phyloP scores from a whole-genome alignment of 108 stramenopile genomes.

The Skeletonema potamos region DNA sequence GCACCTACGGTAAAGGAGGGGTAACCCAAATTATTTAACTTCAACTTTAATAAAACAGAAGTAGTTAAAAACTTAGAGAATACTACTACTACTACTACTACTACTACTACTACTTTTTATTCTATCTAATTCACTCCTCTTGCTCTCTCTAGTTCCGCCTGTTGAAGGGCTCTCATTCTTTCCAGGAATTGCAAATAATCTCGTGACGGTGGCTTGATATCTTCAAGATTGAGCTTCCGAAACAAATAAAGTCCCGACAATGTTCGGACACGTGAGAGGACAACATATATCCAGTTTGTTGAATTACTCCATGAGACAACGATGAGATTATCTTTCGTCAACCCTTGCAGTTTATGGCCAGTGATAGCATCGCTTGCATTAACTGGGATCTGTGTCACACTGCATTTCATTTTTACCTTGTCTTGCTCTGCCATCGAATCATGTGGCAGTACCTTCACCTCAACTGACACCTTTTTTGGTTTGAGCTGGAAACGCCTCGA shows the following conservation, averaged over 20 bases:
- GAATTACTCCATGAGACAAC: constrained; percentile 21
- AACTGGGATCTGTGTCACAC: constrained; percentile 2
- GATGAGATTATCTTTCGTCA: constrained; percentile 30
- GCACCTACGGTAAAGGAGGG: too few relatives aligned
- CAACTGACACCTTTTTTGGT: neutral
- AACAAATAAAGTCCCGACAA: constrained; percentile 14
- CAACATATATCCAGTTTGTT: constrained; percentile 32
- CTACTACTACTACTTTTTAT: too few relatives aligned
- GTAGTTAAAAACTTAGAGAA: too few relatives aligned
- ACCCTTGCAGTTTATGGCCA: constrained; percentile 24
- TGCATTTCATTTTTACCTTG: neutral
- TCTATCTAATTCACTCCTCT: neutral
- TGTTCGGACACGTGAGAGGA: constrained; percentile 27
- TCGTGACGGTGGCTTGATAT: neutral
- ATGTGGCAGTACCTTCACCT: neutral
- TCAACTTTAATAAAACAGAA: too few relatives aligned
- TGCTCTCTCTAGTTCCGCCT: neutral
- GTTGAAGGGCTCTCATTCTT: neutral
- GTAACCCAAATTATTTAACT: too few relatives aligned
- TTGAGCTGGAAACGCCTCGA: neutral
- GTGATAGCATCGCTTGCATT: constrained; percentile 22
- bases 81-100: too few relatives aligned
- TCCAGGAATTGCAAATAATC: neutral
- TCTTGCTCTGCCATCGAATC: neutral
- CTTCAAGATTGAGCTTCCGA: neutral